phyloP scores from a whole-genome alignment of 768 basidiomycete genomes.

The Termitomyces sp. region DNA sequence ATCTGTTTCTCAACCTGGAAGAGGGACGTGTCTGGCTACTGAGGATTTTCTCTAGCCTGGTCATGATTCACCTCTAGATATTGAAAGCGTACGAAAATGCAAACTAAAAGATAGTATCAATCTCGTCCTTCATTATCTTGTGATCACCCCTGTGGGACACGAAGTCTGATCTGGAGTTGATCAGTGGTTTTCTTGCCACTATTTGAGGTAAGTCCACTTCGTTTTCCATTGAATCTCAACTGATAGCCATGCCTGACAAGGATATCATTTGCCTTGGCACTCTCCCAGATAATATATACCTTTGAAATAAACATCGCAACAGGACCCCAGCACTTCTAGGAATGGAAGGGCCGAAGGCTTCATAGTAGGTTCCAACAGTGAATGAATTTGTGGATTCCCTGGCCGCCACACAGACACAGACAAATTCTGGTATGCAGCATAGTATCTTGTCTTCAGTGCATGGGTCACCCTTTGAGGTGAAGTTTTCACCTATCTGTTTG shows the following conservation, averaged over 20 bases:
- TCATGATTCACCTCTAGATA: not conserved
- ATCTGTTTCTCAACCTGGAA: not conserved
- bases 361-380: not conserved
- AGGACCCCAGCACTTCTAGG: not conserved
- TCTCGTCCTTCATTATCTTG: not conserved
- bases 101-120: not conserved
- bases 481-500: not conserved
- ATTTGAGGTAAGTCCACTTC: not conserved
- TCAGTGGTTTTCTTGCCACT: not conserved
- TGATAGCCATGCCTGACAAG: not conserved
- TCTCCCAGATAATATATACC: not conserved
- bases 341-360: not conserved
- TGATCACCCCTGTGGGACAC: not conserved
- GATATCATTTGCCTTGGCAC: not conserved
- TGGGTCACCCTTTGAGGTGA: not conserved
- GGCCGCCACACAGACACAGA: not conserved
- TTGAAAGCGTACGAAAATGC: not conserved
- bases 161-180: not conserved
- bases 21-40: not conserved
- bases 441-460: not conserved
- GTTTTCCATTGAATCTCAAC: not conserved
- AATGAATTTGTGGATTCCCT: not conserved
- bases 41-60: not conserved
- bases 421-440: not conserved
- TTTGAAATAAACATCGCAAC: not conserved